Percentiles rank a stretch among this genome's conserved stretches.
phyloP scores from a whole-genome alignment of 2,329 filamentous ascomycete genomes.

The Alternaria arborescens region DNA sequence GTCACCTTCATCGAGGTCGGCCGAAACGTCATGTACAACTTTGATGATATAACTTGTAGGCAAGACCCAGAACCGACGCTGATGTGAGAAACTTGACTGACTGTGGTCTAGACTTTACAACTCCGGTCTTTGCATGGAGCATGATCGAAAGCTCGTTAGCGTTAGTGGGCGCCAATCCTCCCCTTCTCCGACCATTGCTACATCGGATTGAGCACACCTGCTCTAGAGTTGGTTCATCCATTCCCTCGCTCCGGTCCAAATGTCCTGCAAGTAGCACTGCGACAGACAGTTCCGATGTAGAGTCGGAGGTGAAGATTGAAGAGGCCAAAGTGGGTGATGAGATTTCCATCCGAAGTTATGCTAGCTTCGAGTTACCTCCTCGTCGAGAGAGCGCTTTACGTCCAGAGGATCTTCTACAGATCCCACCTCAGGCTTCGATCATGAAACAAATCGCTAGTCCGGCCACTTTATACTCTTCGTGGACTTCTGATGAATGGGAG shows the following conservation, averaged over 20 bases:
- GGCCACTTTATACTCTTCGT: neutral
- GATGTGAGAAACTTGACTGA: too few relatives aligned
- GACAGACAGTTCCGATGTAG: neutral
- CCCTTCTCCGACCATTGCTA: neutral
- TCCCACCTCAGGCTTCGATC: neutral
- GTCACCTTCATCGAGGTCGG: neutral
- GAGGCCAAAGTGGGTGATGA: neutral
- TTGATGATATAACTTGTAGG: neutral
- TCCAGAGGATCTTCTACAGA: neutral
- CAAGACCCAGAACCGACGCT: too few relatives aligned
- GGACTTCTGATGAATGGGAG: neutral
- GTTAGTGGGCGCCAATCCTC: neutral
- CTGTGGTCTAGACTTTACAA: neutral
- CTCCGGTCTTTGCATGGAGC: neutral
- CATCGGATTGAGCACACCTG: neutral
- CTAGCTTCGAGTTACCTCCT: neutral
- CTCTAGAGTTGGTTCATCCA: neutral
- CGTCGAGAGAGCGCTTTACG: neutral
- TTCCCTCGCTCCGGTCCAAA: neutral
- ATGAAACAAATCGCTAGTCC: neutral
- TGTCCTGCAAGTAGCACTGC: neutral
- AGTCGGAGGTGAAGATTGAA: neutral
- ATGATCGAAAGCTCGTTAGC: slow-evolving; percentile 1
- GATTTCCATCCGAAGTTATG: neutral
- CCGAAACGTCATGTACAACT: neutral